These are phyloP conservation scores for Trypanosoma conorhini DNA, from an alignment of 208 protist species.

Conservation along the genomic window DNA sequence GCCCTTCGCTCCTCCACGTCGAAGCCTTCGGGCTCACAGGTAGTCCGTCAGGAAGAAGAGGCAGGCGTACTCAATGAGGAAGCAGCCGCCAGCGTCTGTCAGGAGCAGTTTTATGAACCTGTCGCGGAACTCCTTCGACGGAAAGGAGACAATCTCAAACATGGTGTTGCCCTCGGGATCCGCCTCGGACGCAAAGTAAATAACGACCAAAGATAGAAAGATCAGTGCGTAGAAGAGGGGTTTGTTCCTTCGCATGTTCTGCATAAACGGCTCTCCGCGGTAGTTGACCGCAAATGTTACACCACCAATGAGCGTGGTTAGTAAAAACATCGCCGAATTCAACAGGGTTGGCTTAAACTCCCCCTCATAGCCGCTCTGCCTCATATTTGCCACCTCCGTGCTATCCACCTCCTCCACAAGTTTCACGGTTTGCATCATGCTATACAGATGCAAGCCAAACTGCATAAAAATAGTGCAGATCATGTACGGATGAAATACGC, in stretches of 20 bases:
- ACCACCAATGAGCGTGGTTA: conserved; percentile 93
- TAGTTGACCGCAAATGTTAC: conserved; percentile 99
- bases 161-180: conserved; percentile 79
- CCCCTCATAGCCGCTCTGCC: conserved; percentile 60
- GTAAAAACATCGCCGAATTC: conserved; percentile 97
- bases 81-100: conserved; percentile 72
- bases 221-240: conserved; percentile 90
- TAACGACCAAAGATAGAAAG: conserved; percentile 67
- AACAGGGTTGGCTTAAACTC: conserved; percentile 96
- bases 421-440: conserved; percentile 86
- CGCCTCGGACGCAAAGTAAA: conserved; percentile 76
- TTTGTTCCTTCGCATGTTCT: conserved; percentile 90
- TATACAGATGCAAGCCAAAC: conserved; percentile 94
- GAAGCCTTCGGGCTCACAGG: not conserved
- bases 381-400: conserved; percentile 56
- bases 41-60: conserved; percentile 78
- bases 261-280: conserved; percentile 95
- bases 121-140: conserved; percentile 68
- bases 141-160: conserved; percentile 91
- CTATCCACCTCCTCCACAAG: conserved; percentile 78
- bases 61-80: conserved; percentile 71
- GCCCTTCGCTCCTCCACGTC: not conserved
- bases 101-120: conserved; percentile 76
- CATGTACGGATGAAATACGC: conserved; percentile 97
- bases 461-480: conserved; percentile 95